These are phyloP conservation scores for Volutella citrinella DNA, from an alignment of 2,329 filamentous ascomycete species.

Conservation along the genomic window DNA sequence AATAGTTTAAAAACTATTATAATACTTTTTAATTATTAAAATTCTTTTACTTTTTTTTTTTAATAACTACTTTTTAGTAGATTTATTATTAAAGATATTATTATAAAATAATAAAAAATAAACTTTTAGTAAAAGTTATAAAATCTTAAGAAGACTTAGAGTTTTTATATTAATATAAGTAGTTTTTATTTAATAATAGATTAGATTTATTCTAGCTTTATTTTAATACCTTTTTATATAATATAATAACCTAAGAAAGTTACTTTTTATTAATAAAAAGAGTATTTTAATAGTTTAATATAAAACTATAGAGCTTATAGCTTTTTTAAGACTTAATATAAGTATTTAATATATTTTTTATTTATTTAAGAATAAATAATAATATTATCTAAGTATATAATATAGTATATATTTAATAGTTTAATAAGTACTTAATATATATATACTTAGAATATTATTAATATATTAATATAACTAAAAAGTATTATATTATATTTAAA, in stretches of 20 bases:
- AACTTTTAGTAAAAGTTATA: constrained; percentile 12
- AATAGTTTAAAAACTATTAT: not conserved
- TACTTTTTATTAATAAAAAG: constrained; percentile 3
- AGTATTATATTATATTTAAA: not conserved
- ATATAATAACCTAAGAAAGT: constrained; percentile 8
- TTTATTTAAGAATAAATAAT: not conserved
- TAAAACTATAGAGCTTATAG: not conserved
- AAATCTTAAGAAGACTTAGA: constrained; percentile 8
- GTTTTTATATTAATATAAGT: not conserved
- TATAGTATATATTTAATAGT: not conserved
- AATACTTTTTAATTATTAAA: not conserved
- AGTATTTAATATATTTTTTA: not conserved
- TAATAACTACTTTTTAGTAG: not conserved
- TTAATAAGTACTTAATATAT: constrained; percentile 1
- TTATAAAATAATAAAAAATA: constrained; percentile 9
- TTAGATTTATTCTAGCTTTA: not conserved
- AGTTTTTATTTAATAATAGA: too few species aligned
- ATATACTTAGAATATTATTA: not conserved
- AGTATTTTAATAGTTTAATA: not conserved
- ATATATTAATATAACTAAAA: not conserved
- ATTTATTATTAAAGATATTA: constrained; percentile 1
- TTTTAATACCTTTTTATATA: not conserved
- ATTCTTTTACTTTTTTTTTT: not conserved
- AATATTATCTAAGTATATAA: not conserved
- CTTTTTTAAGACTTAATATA: not conserved